A percentile compares a stretch with the other conserved stretches of the same genome.
Evolutionary conservation across 2,329 filamentous ascomycete species (phyloP).

Genomic region (Cladosporium sp.): DNA sequence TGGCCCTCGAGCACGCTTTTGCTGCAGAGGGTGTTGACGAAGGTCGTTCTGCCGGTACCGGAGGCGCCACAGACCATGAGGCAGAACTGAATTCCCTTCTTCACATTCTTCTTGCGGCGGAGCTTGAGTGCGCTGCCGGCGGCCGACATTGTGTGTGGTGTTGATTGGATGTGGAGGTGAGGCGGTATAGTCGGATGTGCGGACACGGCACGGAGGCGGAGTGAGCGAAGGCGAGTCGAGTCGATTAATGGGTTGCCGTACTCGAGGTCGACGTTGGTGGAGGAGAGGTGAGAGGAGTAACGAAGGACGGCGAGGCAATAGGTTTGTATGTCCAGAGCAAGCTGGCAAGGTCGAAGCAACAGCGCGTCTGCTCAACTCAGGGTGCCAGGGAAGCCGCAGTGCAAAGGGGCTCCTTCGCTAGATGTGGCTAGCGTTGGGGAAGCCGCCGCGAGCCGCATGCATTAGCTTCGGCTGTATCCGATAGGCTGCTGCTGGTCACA

Average conservation of each 20-base stretch:
- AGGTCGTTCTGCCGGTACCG: slow-evolving; percentile 96
- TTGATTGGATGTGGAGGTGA: slow-evolving; percentile 1
- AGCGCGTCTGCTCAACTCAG: not conserved
- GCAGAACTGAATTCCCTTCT: slow-evolving; percentile 99
- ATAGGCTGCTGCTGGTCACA: not conserved
- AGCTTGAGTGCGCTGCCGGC: slow-evolving; percentile 65
- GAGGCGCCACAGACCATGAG: slow-evolving; percentile 99
- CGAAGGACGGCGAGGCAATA: not conserved
- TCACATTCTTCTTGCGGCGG: slow-evolving; percentile 99
- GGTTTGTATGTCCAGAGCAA: not conserved
- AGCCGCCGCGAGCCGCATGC: no score
- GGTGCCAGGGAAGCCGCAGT: not conserved
- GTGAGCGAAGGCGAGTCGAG: slow-evolving; percentile 5
- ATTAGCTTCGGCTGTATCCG: not conserved
- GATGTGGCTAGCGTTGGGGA: not conserved
- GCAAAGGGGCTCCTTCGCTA: not conserved
- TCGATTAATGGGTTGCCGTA: not conserved
- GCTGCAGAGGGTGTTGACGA: slow-evolving; percentile 98
- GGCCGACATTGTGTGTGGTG: slow-evolving; percentile 26
- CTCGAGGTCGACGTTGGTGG: not conserved
- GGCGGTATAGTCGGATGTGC: not conserved
- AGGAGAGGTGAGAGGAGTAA: not conserved
- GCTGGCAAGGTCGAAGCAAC: not conserved
- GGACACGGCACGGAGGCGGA: not conserved
- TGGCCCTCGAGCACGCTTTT: slow-evolving; percentile 87